Base-by-base conservation (phyloP, 768 basidiomycete genomes). In the Lentinula boryana region DNA sequence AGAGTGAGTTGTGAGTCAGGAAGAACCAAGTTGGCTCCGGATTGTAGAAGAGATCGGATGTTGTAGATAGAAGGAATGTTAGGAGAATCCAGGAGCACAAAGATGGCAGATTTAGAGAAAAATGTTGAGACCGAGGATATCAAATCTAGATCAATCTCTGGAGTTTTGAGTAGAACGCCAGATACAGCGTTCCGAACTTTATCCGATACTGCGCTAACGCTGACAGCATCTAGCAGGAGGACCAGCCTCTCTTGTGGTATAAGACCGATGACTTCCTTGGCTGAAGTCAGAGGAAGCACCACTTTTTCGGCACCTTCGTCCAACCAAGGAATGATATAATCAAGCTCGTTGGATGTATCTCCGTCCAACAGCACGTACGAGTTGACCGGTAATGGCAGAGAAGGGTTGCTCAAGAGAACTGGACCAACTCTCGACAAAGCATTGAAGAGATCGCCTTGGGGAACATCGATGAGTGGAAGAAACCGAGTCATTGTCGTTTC, bases 251-350 rank as follows among this genome's bases (percentile, higher is more conserved):
- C 81, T 2, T 85, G 72, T 2, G 92, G 89, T 32, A 96, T 74
- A 32, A 76, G 64, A n/a, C 81, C 85, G 49, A 89, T 83, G 50
- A 90, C 77, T 53, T 83, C 84, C 69, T 84, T 86, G 33, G 82
- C 88, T 67, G 79, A 79, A n/a, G 84, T 72, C 46, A 85, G 79
- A 18, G 87, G 81, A 0, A 94, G 79, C 41, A 97, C 85, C 68
- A 94, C 79, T 72, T 91, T 95, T 66, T 87, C 82, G 2, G 87
- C 84, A 23, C 95, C 94, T 21, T 76, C 75, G 72, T 98, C 91
- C 33, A 99, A 83, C 77, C 78, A 82, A 21, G 82, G 73, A 60
- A 84, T 76, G 66, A 86, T 77, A 23, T 82, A 75, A 58, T 88
- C 86, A n/a, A 80, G 57, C 54, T 81, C 75, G 48, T 78, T 66